Conservation (phyloP, 2,329 filamentous ascomycete species). For the Ophiostoma ulmi region DNA sequence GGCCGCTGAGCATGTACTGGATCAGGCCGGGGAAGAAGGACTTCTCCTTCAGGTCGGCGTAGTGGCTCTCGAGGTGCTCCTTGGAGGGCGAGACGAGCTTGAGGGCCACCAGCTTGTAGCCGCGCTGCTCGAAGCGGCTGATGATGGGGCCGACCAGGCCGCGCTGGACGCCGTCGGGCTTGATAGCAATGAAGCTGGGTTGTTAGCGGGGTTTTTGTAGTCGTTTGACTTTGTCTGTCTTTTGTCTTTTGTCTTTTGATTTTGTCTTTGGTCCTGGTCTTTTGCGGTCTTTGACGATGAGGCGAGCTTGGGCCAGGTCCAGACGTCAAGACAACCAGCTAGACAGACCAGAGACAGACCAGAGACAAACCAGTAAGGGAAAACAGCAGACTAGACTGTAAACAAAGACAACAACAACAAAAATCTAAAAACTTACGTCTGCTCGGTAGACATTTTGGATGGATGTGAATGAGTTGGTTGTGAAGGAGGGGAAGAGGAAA, state of each 20-base stretch:
- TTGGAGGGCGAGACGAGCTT: conserved; percentile 86
- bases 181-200: conserved; percentile 97
- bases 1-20: conserved; percentile 91
- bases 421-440: conserved; percentile 64
- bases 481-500: conserved; percentile 19
- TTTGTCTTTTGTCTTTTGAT: neutral
- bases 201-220: conserved; percentile 18
- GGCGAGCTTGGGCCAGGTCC: neutral
- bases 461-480: conserved; percentile 28
- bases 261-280: neutral
- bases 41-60: conserved; percentile 86
- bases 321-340: neutral
- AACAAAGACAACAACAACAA: neutral
- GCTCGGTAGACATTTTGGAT: conserved; percentile 63
- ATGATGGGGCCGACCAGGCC: conserved; percentile 98
- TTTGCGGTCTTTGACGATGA: neutral
- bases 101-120: conserved; percentile 97
- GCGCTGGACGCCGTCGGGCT: conserved; percentile 98
- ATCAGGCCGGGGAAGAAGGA: conserved; percentile 95
- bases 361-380: neutral
- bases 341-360: neutral
- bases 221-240: neutral
- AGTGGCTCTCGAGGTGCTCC: conserved; percentile 98
- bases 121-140: conserved; percentile 94
- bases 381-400: neutral